A percentile compares a stretch with the other conserved stretches of the same genome.
Conservation (phyloP, 2,329 filamentous ascomycete genomes). For the Huntiella bhutanensis region DNA sequence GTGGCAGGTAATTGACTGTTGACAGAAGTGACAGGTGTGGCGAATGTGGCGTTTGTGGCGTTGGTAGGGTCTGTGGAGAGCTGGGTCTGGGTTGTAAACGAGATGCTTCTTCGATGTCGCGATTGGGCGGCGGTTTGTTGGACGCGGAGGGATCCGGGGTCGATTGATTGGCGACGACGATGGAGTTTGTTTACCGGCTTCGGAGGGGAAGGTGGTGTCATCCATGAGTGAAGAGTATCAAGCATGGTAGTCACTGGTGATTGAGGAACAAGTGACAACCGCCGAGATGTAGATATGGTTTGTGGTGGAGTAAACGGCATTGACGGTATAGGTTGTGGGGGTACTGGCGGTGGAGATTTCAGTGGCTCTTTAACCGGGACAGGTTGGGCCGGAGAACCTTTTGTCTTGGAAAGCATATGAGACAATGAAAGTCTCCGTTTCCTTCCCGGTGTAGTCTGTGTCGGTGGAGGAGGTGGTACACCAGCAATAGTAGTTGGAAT, state of each 20-base stretch:
- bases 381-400: background rate
- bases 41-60: background rate
- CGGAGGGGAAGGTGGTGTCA: background rate
- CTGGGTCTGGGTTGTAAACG: background rate
- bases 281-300: background rate
- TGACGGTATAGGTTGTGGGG: background rate
- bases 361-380: too few relatives aligned
- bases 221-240: conserved; percentile 1
- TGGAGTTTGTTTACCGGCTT: conserved; percentile 2
- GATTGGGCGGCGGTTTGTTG: background rate
- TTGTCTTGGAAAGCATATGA: background rate
- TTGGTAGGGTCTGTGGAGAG: background rate
- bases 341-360: background rate
- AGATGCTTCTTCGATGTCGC: background rate
- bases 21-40: background rate
- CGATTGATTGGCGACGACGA: conserved; percentile 2
- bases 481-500: background rate
- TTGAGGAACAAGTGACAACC: conserved; percentile 1
- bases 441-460: background rate
- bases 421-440: background rate
- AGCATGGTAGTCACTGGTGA: conserved; percentile 1
- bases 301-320: background rate
- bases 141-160: conserved; percentile 1
- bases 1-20: background rate
- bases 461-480: background rate